These are phyloP conservation scores for Chloranthus sessilifolius DNA, from an alignment of 164 flowering plant species.

Conservation along the genomic window DNA sequence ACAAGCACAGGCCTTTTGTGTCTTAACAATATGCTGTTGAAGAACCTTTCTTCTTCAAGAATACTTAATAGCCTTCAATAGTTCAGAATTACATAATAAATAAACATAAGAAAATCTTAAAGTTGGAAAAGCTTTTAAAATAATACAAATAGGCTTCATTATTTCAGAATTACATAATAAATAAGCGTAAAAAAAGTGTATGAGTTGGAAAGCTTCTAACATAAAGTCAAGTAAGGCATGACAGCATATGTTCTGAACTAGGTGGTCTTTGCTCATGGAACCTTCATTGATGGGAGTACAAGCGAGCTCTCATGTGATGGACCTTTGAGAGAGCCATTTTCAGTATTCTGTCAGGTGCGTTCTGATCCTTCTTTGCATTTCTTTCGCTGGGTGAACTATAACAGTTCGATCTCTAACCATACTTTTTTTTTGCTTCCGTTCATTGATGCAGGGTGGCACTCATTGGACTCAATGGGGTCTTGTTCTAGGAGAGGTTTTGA, in stretches of 20 bases:
- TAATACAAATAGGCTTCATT: too few species aligned
- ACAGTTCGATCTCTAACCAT: neutral
- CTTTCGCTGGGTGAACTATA: neutral
- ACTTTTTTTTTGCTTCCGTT: conserved; percentile 9
- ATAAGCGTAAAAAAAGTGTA: too few species aligned
- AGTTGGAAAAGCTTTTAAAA: too few species aligned
- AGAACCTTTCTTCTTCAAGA: too few species aligned
- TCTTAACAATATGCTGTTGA: too few species aligned
- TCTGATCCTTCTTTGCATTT: neutral
- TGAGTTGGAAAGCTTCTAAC: neutral
- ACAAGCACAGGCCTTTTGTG: too few species aligned
- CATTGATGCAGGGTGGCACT: conserved; percentile 66
- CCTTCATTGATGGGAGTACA: conserved; percentile 89
- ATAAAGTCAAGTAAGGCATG: neutral
- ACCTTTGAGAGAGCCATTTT: conserved; percentile 77
- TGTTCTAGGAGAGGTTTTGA: conserved; percentile 72
- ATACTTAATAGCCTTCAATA: too few species aligned
- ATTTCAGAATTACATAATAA: too few species aligned
- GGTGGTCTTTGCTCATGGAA: conserved; percentile 88
- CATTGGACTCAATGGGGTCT: conserved; percentile 95
- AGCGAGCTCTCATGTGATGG: conserved; percentile 93
- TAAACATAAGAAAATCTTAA: too few species aligned
- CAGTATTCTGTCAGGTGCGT: conserved; percentile 60
- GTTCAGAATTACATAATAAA: too few species aligned
- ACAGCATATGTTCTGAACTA: conserved; percentile 11